phyloP scores from a whole-genome alignment of 257 asterid genomes.

The Solanum piurae region DNA sequence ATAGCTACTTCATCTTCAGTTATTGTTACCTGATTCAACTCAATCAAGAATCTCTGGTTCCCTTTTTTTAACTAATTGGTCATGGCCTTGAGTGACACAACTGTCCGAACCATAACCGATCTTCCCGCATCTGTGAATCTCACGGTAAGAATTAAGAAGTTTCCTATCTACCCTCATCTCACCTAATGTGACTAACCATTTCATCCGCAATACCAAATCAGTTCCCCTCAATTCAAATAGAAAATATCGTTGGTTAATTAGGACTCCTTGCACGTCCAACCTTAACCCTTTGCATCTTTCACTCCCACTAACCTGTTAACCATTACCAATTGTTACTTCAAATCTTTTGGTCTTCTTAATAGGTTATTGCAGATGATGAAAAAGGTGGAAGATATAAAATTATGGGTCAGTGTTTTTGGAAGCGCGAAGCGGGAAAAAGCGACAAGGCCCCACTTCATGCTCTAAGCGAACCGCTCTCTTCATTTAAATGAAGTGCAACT shows the following conservation, averaged over 20 bases:
- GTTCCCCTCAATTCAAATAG: background rate
- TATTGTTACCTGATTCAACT: background rate
- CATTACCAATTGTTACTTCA: background rate
- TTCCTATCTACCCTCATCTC: background rate
- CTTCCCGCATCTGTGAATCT: background rate
- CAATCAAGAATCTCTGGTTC: background rate
- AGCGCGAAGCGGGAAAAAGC: too few species aligned
- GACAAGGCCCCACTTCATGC: too few species aligned
- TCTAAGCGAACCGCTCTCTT: too few species aligned
- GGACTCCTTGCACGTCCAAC: background rate
- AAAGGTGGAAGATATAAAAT: too few species aligned
- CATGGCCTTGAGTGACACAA: background rate
- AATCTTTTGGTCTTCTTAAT: background rate
- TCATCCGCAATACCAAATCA: too few species aligned
- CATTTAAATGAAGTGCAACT: too few species aligned
- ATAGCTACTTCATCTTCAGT: background rate
- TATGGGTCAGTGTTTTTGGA: too few species aligned
- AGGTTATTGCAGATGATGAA: background rate
- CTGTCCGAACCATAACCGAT: background rate
- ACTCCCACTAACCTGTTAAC: background rate
- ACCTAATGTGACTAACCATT: too few species aligned
- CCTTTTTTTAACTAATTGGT: background rate
- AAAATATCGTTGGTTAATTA: background rate
- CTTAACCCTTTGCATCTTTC: background rate
- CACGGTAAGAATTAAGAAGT: background rate